Evolutionary conservation across 2,329 filamentous ascomycete genomes (phyloP).

Genomic region (Penicillium sp.): DNA sequence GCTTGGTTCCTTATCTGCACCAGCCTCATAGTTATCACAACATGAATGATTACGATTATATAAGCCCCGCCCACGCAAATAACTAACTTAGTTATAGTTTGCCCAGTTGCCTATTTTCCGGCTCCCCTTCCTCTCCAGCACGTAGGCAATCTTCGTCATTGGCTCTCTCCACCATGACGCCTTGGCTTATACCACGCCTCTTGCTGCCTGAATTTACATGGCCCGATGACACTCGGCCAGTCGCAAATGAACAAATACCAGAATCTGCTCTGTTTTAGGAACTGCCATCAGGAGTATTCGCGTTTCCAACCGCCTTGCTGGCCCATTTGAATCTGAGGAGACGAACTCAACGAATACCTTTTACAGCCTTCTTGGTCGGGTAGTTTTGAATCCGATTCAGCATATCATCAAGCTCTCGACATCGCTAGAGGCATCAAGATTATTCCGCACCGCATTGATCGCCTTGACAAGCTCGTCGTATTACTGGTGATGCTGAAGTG

Average conservation of each 20-base stretch:
- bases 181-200: conserved; percentile 6
- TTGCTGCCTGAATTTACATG: conserved; percentile 23
- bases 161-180: not conserved
- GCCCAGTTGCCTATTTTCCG: too few relatives aligned
- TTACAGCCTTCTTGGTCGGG: conserved; percentile 23
- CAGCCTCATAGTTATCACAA: not conserved
- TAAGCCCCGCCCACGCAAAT: too few relatives aligned
- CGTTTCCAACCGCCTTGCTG: conserved; percentile 24
- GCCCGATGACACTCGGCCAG: conserved; percentile 8
- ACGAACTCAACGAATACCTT: conserved; percentile 32
- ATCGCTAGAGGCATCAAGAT: conserved; percentile 18
- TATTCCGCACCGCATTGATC: conserved; percentile 21
- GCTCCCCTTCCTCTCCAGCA: too few relatives aligned
- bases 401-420: conserved; percentile 23
- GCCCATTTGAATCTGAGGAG: conserved; percentile 28
- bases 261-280: conserved; percentile 30
- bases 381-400: conserved; percentile 20
- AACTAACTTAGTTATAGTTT: too few relatives aligned
- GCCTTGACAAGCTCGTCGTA: conserved; percentile 17
- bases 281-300: conserved; percentile 31
- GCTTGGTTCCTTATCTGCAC: too few relatives aligned
- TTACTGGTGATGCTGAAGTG: conserved; percentile 11
- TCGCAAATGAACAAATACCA: conserved; percentile 7
- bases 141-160: too few relatives aligned
- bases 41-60: too few relatives aligned